Percentiles rank a stretch among this genome's conserved stretches.
Evolutionary conservation across 2,329 filamentous ascomycete genomes (phyloP).

Genomic region (Sarocladium strictum): DNA sequence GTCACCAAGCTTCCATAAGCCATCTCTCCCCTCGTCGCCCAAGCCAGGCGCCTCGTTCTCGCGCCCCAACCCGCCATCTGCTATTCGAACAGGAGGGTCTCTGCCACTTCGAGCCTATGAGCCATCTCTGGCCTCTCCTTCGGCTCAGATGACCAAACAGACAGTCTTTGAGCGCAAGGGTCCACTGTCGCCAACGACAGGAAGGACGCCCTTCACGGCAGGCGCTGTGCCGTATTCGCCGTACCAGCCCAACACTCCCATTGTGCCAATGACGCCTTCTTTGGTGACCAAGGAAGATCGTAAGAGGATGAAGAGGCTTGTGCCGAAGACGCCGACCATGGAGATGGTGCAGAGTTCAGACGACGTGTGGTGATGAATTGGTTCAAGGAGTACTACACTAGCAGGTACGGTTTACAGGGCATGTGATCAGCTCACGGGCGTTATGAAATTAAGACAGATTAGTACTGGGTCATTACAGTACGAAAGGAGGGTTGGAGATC

Average conservation of each 20-base stretch:
- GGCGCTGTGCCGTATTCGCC: constrained; percentile 65
- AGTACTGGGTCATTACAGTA: not conserved
- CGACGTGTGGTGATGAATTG: constrained; percentile 53
- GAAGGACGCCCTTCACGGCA: constrained; percentile 57
- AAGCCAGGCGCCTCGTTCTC: constrained; percentile 45
- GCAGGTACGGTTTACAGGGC: not conserved
- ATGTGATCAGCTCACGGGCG: constrained; percentile 4
- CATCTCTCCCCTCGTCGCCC: constrained; percentile 40
- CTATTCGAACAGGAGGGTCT: constrained; percentile 49
- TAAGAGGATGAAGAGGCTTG: constrained; percentile 59
- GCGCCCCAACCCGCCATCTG: constrained; percentile 43
- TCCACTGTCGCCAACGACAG: constrained; percentile 49
- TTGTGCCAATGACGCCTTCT: constrained; percentile 71
- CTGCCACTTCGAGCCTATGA: constrained; percentile 59
- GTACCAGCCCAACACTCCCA: constrained; percentile 72
- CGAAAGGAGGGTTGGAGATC: too few relatives aligned
- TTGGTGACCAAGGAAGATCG: constrained; percentile 65
- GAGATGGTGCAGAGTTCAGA: constrained; percentile 56
- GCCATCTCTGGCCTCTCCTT: constrained; percentile 46
- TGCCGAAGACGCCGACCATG: constrained; percentile 56
- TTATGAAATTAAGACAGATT: not conserved
- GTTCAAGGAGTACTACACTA: not conserved
- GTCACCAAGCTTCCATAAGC: not conserved
- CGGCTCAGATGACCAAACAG: constrained; percentile 51
- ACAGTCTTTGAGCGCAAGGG: constrained; percentile 55